Conservation (phyloP, 2,329 filamentous ascomycete species). For the Pyrenophora teres region DNA sequence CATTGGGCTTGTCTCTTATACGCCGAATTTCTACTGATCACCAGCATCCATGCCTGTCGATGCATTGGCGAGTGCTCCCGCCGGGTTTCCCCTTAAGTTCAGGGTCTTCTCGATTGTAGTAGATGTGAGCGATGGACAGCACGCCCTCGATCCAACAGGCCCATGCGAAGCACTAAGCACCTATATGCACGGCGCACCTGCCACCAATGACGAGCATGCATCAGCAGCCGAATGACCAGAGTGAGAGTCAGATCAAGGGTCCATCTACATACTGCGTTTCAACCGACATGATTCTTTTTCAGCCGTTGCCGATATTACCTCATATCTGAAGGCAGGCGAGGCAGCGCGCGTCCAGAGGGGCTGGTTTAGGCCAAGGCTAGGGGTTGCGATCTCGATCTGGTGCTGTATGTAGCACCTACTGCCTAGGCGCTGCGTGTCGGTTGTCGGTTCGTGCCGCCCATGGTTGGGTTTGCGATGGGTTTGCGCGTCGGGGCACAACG, state of each 20-base stretch:
- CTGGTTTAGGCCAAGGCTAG: not conserved
- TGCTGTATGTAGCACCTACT: not conserved
- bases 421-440: not conserved
- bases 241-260: constrained; percentile 13
- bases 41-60: constrained; percentile 3
- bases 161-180: constrained; percentile 2
- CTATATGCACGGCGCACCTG: not conserved
- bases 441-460: constrained; percentile 15
- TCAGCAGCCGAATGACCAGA: not conserved
- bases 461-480: not conserved
- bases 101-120: constrained; percentile 16
- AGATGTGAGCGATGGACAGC: constrained; percentile 25
- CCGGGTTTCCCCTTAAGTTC: not conserved
- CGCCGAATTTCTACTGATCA: constrained; percentile 15
- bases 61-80: constrained; percentile 5
- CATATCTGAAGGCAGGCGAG: not conserved
- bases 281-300: not conserved
- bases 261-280: constrained; percentile 1
- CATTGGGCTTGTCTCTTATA: constrained; percentile 6
- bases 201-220: constrained; percentile 6
- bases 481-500: not conserved
- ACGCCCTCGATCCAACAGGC: constrained; percentile 17
- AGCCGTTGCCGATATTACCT: constrained; percentile 8
- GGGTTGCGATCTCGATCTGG: constrained; percentile 16
- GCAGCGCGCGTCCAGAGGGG: not conserved